phyloP scores from a whole-genome alignment of 371 early-diverging fungal genomes.

The Amoeboaphelidium protococcarum region DNA sequence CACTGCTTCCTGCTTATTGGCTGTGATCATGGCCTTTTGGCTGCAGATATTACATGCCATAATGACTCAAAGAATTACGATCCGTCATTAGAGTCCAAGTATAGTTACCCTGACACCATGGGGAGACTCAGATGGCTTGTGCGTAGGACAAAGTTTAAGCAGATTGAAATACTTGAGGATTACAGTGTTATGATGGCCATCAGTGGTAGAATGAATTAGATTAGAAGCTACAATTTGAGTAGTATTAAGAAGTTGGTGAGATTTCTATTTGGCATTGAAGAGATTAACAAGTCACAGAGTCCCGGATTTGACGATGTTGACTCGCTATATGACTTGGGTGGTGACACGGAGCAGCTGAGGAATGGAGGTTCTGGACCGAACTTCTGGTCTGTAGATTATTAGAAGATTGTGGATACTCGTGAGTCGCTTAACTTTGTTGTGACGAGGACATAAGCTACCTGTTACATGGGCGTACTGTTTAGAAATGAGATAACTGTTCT shows the following conservation, averaged over 20 bases:
- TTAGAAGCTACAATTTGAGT: slow-evolving; percentile 21
- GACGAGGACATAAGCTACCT: slow-evolving; percentile 17
- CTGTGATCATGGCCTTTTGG: neutral
- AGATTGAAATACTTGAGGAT: slow-evolving; percentile 20
- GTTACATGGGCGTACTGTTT: slow-evolving; percentile 19
- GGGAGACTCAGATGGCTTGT: too few species aligned
- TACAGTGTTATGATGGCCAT: slow-evolving; percentile 23
- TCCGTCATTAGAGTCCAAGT: too few species aligned
- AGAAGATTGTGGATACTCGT: slow-evolving; percentile 20
- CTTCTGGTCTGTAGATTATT: slow-evolving; percentile 21
- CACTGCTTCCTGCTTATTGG: too few species aligned
- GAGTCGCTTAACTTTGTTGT: slow-evolving; percentile 18
- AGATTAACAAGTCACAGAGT: neutral
- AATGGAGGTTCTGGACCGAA: neutral
- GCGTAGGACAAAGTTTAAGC: slow-evolving; percentile 18
- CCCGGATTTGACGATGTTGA: neutral
- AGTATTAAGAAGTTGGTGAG: slow-evolving; percentile 17
- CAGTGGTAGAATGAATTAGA: slow-evolving; percentile 22
- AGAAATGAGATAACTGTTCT: slow-evolving; percentile 18
- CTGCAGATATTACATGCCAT: too few species aligned
- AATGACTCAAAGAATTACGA: too few species aligned
- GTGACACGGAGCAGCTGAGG: neutral
- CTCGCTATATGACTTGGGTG: neutral
- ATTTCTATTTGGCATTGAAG: neutral
- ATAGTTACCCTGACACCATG: too few species aligned